These are phyloP conservation scores for Epicoccum nigrum DNA, from an alignment of 2,329 filamentous ascomycete species.

Conservation along the genomic window DNA sequence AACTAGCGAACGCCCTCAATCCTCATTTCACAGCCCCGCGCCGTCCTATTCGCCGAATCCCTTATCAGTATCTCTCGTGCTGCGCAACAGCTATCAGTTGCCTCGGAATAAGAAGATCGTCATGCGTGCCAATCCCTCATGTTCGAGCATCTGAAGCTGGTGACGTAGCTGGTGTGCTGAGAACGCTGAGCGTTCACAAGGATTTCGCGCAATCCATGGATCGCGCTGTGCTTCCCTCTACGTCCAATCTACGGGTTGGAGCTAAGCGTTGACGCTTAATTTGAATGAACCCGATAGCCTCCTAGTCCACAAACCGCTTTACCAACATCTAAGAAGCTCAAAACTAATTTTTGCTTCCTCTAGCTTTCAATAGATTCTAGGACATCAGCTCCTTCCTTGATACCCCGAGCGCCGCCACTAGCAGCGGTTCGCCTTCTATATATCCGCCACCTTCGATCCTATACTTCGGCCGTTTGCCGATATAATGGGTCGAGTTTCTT, in stretches of 20 bases:
- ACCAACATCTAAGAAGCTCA: not conserved
- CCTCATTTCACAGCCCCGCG: conserved; percentile 33
- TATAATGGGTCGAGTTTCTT: conserved; percentile 61
- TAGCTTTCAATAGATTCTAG: conserved; percentile 25
- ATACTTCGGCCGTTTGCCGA: conserved; percentile 57
- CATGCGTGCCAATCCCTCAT: conserved; percentile 30
- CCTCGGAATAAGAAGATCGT: conserved; percentile 26
- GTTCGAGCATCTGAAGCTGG: conserved; percentile 22
- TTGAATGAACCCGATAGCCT: conserved; percentile 10
- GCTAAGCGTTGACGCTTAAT: conserved; percentile 21
- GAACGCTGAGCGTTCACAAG: conserved; percentile 14
- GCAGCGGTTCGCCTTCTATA: conserved; percentile 25
- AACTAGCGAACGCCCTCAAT: conserved; percentile 29
- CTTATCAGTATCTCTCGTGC: conserved; percentile 42
- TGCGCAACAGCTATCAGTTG: conserved; percentile 35
- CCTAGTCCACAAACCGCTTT: conserved; percentile 8
- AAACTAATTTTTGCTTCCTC: conserved; percentile 22
- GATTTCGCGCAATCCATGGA: conserved; percentile 17
- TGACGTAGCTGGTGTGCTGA: conserved; percentile 29
- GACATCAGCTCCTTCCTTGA: conserved; percentile 34
- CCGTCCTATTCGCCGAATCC: conserved; percentile 38
- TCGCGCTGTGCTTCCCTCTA: conserved; percentile 14
- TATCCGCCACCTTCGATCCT: conserved; percentile 31
- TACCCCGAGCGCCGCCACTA: conserved; percentile 33
- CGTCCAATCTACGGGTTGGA: conserved; percentile 27